These are phyloP conservation scores for Solanum pimpinellifolium DNA, from an alignment of 257 asterid species.

Conservation along the genomic window DNA sequence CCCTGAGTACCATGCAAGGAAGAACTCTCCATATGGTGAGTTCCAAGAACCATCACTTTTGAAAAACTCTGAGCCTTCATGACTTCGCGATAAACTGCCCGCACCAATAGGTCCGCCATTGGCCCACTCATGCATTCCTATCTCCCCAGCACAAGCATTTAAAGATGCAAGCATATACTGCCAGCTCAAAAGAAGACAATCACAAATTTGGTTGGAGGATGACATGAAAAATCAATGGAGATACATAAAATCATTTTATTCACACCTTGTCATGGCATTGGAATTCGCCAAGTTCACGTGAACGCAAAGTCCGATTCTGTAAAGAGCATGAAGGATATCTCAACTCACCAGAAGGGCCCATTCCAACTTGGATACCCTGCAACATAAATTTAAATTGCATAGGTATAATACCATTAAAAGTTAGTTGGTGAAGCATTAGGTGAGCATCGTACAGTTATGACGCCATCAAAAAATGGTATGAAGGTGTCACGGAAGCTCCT, in stretches of 20 bases:
- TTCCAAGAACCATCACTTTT: constrained; percentile 49
- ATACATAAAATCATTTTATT: not conserved
- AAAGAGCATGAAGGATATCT: constrained; percentile 61
- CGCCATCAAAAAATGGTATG: constrained; percentile 50
- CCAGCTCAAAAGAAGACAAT: constrained; percentile 17
- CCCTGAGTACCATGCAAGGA: constrained; percentile 66
- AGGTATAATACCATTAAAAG: not conserved
- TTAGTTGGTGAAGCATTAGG: not conserved
- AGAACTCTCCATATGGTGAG: constrained; percentile 56
- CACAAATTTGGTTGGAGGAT: not conserved
- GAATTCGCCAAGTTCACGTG: constrained; percentile 62
- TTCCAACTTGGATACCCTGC: constrained; percentile 80
- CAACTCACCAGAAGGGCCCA: constrained; percentile 77
- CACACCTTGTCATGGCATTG: constrained; percentile 70
- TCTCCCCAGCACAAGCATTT: constrained; percentile 36
- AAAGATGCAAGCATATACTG: constrained; percentile 78
- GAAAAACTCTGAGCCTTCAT: constrained; percentile 45
- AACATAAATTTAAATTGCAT: not conserved
- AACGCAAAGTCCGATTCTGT: constrained; percentile 34
- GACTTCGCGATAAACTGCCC: constrained; percentile 31
- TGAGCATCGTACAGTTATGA: constrained; percentile 43
- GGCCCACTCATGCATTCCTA: constrained; percentile 57
- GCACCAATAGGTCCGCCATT: constrained; percentile 41
- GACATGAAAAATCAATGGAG: not conserved
- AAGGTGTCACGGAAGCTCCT: constrained; percentile 63